Conservation (phyloP, 2,329 filamentous ascomycete species). For the Thielaviopsis euricoi region DNA sequence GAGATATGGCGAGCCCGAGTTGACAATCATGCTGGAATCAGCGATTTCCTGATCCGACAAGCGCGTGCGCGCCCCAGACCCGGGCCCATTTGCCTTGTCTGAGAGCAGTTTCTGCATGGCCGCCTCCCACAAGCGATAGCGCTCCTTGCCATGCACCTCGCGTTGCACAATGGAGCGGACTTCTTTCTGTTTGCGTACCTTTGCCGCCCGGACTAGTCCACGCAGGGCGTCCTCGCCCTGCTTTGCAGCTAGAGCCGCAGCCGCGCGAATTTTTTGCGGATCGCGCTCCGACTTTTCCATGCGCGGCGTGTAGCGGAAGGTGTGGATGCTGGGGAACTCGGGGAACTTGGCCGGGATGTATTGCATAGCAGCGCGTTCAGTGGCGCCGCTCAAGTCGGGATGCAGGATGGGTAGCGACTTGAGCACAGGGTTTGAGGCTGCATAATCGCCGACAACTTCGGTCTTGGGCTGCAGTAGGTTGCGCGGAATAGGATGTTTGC, state of each 20-base stretch:
- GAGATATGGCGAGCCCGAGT: conserved; percentile 17
- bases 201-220: conserved; percentile 42
- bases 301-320: conserved; percentile 42
- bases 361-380: conserved; percentile 35
- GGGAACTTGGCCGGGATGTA: conserved; percentile 45
- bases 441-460: not conserved
- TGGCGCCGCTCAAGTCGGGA: conserved; percentile 38
- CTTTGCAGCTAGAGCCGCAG: conserved; percentile 41
- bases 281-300: conserved; percentile 26
- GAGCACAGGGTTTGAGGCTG: conserved; percentile 17
- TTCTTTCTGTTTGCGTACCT: conserved; percentile 48
- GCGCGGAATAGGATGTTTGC: conserved; percentile 33
- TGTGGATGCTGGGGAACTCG: conserved; percentile 46
- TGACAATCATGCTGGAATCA: conserved; percentile 49
- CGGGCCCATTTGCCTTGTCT: conserved; percentile 13
- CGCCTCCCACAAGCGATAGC: conserved; percentile 43
- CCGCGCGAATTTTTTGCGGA: conserved; percentile 40
- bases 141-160: conserved; percentile 33
- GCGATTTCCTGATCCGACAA: conserved; percentile 30
- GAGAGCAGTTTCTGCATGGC: conserved; percentile 42
- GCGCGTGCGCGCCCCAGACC: not conserved
- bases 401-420: conserved; percentile 30
- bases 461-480: conserved; percentile 23
- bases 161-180: conserved; percentile 38
- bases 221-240: conserved; percentile 46